These are phyloP conservation scores for Fusarium nematophilum DNA, from an alignment of 2,329 filamentous ascomycete genomes.

Conservation along the genomic window DNA sequence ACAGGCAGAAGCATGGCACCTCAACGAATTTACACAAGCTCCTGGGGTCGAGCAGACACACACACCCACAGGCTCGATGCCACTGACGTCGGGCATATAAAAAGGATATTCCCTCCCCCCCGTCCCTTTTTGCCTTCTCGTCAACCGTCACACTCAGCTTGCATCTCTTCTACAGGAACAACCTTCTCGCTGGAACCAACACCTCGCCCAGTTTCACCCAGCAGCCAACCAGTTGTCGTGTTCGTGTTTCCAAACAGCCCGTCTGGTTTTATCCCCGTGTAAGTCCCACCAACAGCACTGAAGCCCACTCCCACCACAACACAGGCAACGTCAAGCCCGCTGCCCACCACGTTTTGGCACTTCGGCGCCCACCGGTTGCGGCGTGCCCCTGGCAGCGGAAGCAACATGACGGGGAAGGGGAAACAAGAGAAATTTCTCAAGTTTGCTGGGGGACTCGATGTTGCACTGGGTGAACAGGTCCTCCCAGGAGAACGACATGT, in stretches of 20 bases:
- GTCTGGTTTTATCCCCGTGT: slow-evolving; percentile 33
- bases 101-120: neutral
- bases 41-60: no score
- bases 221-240: slow-evolving; percentile 26
- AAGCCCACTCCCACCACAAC: slow-evolving; percentile 29
- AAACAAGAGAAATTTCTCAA: slow-evolving; percentile 11
- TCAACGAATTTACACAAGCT: slow-evolving; percentile 10
- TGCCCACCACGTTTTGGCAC: slow-evolving; percentile 24
- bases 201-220: slow-evolving; percentile 1
- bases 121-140: neutral
- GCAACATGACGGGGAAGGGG: slow-evolving; percentile 11
- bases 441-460: slow-evolving; percentile 12
- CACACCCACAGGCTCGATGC: neutral
- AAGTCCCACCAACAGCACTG: slow-evolving; percentile 37
- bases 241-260: slow-evolving; percentile 39
- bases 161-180: neutral
- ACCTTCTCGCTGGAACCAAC: slow-evolving; percentile 6
- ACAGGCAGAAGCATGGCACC: neutral
- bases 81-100: slow-evolving; percentile 9
- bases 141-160: neutral
- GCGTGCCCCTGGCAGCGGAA: slow-evolving; percentile 37
- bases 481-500: no score
- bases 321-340: slow-evolving; percentile 23
- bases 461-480: slow-evolving; percentile 1
- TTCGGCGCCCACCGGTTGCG: slow-evolving; percentile 28